Conservation (phyloP, 2,329 filamentous ascomycete genomes). For the Alternaria ethzedia region DNA sequence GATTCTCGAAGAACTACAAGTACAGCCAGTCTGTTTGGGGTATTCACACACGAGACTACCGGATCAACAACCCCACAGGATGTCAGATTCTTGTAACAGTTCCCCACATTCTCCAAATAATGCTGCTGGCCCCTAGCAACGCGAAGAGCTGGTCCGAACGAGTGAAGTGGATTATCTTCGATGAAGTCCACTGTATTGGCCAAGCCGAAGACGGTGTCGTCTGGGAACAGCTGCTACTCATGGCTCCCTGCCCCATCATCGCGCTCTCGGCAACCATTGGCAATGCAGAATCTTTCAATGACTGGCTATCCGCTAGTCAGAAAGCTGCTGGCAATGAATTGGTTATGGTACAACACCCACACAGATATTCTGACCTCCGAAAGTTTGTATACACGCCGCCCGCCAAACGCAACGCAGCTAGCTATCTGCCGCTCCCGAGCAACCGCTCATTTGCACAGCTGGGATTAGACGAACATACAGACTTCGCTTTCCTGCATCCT, state of each 20-base stretch:
- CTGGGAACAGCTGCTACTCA: conserved; percentile 78
- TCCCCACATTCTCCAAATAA: conserved; percentile 78
- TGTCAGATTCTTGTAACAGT: conserved; percentile 81
- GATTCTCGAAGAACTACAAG: conserved; percentile 71
- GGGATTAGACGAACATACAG: conserved; percentile 56
- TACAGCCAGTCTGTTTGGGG: conserved; percentile 74
- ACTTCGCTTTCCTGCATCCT: conserved; percentile 70
- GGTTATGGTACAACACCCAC: conserved; percentile 70
- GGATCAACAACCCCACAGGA: conserved; percentile 73
- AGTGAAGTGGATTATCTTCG: conserved; percentile 79
- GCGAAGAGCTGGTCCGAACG: conserved; percentile 71
- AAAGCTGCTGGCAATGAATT: conserved; percentile 67
- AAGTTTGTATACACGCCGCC: conserved; percentile 71
- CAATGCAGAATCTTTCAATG: conserved; percentile 72
- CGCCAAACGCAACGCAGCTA: conserved; percentile 32
- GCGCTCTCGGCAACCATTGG: conserved; percentile 81
- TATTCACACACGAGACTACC: conserved; percentile 77
- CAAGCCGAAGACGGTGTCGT: conserved; percentile 77
- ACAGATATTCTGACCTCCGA: conserved; percentile 78
- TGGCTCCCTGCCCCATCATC: conserved; percentile 78
- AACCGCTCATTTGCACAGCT: conserved; percentile 47
- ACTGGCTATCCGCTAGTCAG: conserved; percentile 72
- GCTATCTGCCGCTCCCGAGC: conserved; percentile 60
- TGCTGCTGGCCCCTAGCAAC: conserved; percentile 70
- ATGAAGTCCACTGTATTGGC: conserved; percentile 82